A percentile compares a stretch with the other conserved stretches of the same genome.
Conservation (phyloP, 2,329 filamentous ascomycete species). For the Blastomyces emzantsi region DNA sequence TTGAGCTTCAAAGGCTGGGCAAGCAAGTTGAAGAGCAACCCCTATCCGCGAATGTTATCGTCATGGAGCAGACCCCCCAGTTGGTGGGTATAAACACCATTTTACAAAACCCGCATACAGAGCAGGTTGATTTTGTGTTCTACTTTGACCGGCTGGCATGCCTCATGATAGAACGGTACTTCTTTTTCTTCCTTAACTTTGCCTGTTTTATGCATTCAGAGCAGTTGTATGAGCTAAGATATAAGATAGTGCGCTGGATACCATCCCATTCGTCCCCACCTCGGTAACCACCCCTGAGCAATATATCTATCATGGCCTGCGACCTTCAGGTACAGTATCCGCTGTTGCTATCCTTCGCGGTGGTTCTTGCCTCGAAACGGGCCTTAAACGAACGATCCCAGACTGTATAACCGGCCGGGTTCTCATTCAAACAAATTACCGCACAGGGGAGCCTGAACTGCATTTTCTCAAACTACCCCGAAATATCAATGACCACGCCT, state of each 20-base stretch:
- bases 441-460: conserved; percentile 82
- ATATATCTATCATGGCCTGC: conserved; percentile 61
- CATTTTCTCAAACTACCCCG: conserved; percentile 77
- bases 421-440: conserved; percentile 79
- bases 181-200: neutral
- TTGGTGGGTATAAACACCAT: conserved; percentile 84
- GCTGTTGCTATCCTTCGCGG: conserved; percentile 84
- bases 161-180: conserved; percentile 65
- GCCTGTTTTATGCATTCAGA: neutral
- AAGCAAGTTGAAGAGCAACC: conserved; percentile 60
- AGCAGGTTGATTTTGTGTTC: conserved; percentile 88
- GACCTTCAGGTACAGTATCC: conserved; percentile 62
- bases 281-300: conserved; percentile 63
- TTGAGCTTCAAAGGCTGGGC: conserved; percentile 67
- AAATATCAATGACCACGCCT: conserved; percentile 64
- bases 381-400: conserved; percentile 79
- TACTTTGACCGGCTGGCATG: conserved; percentile 87
- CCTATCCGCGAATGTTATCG: conserved; percentile 63
- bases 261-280: conserved; percentile 57
- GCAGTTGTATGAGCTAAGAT: neutral
- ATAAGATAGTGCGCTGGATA: conserved; percentile 34
- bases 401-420: conserved; percentile 84
- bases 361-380: conserved; percentile 79
- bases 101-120: conserved; percentile 68
- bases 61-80: conserved; percentile 70